Evolutionary conservation across 306 rosid genomes (phyloP).

Genomic region (Inga oerstediana): DNA sequence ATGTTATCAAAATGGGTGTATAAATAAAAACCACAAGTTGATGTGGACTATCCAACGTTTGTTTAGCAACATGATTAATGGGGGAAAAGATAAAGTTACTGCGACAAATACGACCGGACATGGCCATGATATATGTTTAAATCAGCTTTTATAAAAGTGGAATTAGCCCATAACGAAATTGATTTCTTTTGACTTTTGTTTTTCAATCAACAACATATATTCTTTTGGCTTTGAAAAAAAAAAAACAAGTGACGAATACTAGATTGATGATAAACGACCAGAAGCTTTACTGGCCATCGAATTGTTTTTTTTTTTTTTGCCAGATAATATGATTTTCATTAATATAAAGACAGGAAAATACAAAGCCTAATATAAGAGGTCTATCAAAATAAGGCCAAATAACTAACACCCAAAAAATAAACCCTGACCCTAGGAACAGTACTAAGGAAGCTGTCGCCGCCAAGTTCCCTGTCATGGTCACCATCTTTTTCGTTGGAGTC

Average conservation of each 20-base stretch:
- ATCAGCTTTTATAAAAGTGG: constrained; percentile 41
- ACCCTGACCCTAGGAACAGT: no score
- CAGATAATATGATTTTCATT: no score
- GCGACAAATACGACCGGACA: constrained; percentile 10
- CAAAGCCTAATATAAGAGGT: no score
- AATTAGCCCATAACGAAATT: constrained; percentile 18
- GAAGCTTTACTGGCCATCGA: constrained; percentile 7
- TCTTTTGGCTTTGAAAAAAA: constrained; percentile 42
- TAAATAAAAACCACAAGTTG: background rate
- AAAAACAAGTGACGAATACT: constrained; percentile 22
- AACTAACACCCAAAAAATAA: no score
- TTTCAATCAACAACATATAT: background rate
- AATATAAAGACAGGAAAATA: no score
- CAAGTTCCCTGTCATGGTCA: no score
- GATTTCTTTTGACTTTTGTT: constrained; percentile 38
- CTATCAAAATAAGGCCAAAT: no score
- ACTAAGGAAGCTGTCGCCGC: no score
- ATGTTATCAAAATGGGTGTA: background rate
- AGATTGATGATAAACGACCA: background rate
- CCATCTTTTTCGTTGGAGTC: no score
- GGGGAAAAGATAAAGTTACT: background rate
- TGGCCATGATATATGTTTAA: constrained; percentile 28
- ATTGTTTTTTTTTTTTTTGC: background rate
- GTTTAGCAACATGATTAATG: background rate
- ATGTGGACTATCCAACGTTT: background rate